These are phyloP conservation scores for Phaeosphaeria sp. DNA, from an alignment of 2,329 filamentous ascomycete species.

Conservation along the genomic window DNA sequence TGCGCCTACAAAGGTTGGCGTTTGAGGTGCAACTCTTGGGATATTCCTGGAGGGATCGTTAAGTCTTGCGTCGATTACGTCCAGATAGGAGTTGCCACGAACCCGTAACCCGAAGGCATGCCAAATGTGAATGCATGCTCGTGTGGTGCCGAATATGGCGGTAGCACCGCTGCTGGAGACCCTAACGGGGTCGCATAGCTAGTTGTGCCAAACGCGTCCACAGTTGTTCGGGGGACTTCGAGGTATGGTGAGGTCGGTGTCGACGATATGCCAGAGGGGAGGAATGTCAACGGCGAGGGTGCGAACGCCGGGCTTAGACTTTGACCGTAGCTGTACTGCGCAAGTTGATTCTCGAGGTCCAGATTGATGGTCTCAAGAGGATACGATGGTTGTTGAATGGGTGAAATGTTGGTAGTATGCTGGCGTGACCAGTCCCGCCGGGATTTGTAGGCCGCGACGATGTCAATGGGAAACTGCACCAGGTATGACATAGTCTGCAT, in stretches of 20 bases:
- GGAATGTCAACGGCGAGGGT: slow-evolving; percentile 52
- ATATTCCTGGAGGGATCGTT: slow-evolving; percentile 51
- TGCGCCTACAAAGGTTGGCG: slow-evolving; percentile 28
- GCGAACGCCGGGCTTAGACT: slow-evolving; percentile 59
- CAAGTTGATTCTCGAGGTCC: slow-evolving; percentile 50
- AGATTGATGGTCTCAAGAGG: slow-evolving; percentile 49
- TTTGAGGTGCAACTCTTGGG: slow-evolving; percentile 36
- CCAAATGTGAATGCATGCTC: slow-evolving; percentile 51
- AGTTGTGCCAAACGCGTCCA: slow-evolving; percentile 37
- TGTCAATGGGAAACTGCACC: slow-evolving; percentile 55
- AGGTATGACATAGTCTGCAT: slow-evolving; percentile 53
- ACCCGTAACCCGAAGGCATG: slow-evolving; percentile 51
- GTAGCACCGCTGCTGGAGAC: slow-evolving; percentile 43
- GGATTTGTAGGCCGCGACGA: slow-evolving; percentile 51
- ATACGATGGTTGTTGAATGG: slow-evolving; percentile 45
- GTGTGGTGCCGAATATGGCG: slow-evolving; percentile 45
- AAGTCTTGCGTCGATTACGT: slow-evolving; percentile 49
- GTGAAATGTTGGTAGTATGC: slow-evolving; percentile 41
- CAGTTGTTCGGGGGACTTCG: slow-evolving; percentile 51
- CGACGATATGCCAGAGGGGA: slow-evolving; percentile 42
- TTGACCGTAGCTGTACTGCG: slow-evolving; percentile 48
- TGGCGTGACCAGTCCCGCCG: slow-evolving; percentile 49
- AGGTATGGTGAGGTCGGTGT: slow-evolving; percentile 51
- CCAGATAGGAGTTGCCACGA: slow-evolving; percentile 53
- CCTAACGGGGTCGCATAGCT: slow-evolving; percentile 45